These are phyloP conservation scores for Mycena rosella DNA, from an alignment of 768 basidiomycete species.

Conservation along the genomic window DNA sequence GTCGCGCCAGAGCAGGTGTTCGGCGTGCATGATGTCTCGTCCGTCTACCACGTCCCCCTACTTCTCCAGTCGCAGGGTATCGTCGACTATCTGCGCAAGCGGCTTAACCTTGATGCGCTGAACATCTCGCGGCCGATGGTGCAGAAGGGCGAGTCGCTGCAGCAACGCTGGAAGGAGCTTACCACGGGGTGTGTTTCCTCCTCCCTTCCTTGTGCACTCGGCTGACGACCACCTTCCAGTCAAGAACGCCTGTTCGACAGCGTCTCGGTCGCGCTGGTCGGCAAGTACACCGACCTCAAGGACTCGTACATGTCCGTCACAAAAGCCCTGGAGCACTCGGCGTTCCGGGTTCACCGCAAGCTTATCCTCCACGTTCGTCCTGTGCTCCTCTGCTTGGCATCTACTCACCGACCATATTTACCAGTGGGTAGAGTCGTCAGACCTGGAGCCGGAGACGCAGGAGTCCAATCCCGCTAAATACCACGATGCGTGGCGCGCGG, in stretches of 20 bases:
- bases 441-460: slow-evolving; percentile 88
- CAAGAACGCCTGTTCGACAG: slow-evolving; percentile 93
- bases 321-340: slow-evolving; percentile 97
- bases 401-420: slow-evolving; percentile 5
- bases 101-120: slow-evolving; percentile 79
- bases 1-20: slow-evolving; percentile 91
- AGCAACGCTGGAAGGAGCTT: slow-evolving; percentile 83
- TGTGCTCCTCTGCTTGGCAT: neutral
- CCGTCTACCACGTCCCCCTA: slow-evolving; percentile 97
- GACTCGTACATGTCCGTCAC: slow-evolving; percentile 99
- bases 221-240: slow-evolving; percentile 54
- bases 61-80: slow-evolving; percentile 95
- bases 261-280: slow-evolving; percentile 92
- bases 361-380: slow-evolving; percentile 79
- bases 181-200: slow-evolving; percentile 74
- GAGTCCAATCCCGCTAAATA: slow-evolving; percentile 86
- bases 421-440: slow-evolving; percentile 96
- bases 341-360: slow-evolving; percentile 90
- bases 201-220: neutral
- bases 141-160: slow-evolving; percentile 74
- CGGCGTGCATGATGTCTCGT: slow-evolving; percentile 95
- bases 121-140: slow-evolving; percentile 67
- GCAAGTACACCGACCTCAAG: slow-evolving; percentile 96
- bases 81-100: slow-evolving; percentile 81
- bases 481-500: slow-evolving; percentile 94